Percentiles rank a stretch among this genome's conserved stretches.
phyloP scores from a whole-genome alignment of 371 early-diverging fungal genomes.

The Mortierella sp. region DNA sequence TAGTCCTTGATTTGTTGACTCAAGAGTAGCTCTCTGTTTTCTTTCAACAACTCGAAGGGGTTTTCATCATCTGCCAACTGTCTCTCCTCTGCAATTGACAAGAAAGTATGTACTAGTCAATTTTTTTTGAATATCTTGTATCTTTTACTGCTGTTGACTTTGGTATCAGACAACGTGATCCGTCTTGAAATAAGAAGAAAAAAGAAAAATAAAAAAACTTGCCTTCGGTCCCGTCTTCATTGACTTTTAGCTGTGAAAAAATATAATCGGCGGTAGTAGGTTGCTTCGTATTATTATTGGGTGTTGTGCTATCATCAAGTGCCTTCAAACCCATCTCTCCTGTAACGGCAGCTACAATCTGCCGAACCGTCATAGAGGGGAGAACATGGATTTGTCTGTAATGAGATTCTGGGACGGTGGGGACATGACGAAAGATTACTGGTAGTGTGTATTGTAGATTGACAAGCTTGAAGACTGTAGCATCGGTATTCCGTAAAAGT shows the following conservation, averaged over 20 bases:
- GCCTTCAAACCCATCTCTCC: constrained; percentile 52
- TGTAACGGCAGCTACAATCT: constrained; percentile 30
- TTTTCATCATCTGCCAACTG: constrained; percentile 45
- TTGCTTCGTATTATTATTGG: constrained; percentile 10
- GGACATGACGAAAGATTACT: constrained; percentile 51
- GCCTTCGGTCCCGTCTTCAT: constrained; percentile 45
- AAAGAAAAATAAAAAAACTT: not conserved
- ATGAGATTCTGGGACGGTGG: constrained; percentile 51
- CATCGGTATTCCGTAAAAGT: constrained; percentile 30
- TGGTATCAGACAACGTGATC: not conserved
- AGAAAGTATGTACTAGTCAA: not conserved
- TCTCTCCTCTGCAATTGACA: constrained; percentile 27
- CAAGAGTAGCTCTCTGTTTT: constrained; percentile 41
- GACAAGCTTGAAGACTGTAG: constrained; percentile 50
- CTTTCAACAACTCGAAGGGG: constrained; percentile 32
- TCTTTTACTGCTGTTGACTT: not conserved
- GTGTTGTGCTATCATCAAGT: constrained; percentile 13
- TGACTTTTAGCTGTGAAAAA: constrained; percentile 39
- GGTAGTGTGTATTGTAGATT: constrained; percentile 44
- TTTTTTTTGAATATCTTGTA: not conserved
- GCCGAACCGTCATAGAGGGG: constrained; percentile 44
- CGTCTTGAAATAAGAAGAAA: not conserved
- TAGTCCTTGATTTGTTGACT: constrained; percentile 51
- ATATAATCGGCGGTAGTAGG: constrained; percentile 32
- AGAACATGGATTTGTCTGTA: constrained; percentile 46